phyloP scores from a whole-genome alignment of 352 stramenopile species.

The Ochromonadaceae sp. region DNA sequence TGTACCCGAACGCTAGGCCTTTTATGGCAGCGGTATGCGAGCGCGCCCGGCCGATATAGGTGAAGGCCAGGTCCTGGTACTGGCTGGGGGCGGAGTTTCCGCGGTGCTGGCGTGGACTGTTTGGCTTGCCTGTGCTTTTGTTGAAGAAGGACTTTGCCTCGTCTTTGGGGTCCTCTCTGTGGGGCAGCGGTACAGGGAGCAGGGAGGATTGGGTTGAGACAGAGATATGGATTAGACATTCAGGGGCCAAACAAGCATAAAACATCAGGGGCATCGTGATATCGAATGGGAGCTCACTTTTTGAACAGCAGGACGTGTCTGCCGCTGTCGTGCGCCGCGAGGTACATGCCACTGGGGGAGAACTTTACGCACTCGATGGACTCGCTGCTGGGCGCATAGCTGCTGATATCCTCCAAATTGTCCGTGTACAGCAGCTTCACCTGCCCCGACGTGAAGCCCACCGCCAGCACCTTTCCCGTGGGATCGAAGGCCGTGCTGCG shows the following conservation, averaged over 20 bases:
- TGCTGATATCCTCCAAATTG: slow-evolving; percentile 47
- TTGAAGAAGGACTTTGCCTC: too few species aligned
- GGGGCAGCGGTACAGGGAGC: slow-evolving; percentile 7
- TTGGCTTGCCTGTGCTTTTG: too few species aligned
- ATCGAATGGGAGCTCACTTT: too few species aligned
- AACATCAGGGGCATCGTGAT: too few species aligned
- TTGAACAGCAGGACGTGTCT: slow-evolving; percentile 39
- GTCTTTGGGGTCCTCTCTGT: too few species aligned
- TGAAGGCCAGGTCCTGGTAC: slow-evolving; percentile 38
- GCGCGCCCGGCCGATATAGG: slow-evolving; percentile 56
- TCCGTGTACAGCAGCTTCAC: slow-evolving; percentile 57
- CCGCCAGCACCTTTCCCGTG: slow-evolving; percentile 50
- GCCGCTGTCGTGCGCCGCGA: slow-evolving; percentile 54
- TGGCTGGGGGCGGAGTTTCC: slow-evolving; percentile 6
- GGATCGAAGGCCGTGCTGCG: slow-evolving; percentile 58
- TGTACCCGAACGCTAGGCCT: slow-evolving; percentile 59
- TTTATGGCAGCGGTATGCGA: slow-evolving; percentile 59
- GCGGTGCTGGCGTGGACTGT: slow-evolving; percentile 38
- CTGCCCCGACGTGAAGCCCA: slow-evolving; percentile 61
- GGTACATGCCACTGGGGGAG: slow-evolving; percentile 45
- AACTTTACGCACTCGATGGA: slow-evolving; percentile 56
- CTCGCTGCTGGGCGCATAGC: slow-evolving; percentile 12
- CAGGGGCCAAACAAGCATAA: too few species aligned
- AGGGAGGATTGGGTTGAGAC: background rate
- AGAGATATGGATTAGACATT: too few species aligned